These are phyloP conservation scores for Trichoderma gamsii DNA, from an alignment of 495 filamentous ascomycete genomes.

Conservation along the genomic window DNA sequence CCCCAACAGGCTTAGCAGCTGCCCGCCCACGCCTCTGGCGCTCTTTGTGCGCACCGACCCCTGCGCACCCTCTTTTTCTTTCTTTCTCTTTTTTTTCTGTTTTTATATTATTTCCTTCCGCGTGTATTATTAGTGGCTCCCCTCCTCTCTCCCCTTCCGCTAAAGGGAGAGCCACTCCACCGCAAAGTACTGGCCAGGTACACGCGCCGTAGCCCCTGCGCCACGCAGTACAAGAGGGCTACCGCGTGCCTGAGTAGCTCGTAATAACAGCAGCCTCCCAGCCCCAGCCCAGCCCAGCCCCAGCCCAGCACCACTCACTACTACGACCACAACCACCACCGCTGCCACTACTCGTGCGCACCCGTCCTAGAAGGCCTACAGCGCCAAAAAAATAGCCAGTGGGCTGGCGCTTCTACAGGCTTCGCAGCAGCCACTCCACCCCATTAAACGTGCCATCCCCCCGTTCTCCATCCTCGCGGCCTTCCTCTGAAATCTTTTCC, in stretches of 20 bases:
- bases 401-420: not conserved
- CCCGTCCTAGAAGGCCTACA: no score
- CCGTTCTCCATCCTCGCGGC: constrained; percentile 9
- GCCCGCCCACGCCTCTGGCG: constrained; percentile 6
- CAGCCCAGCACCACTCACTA: no score
- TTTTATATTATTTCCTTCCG: not conserved
- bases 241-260: not conserved
- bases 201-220: not conserved
- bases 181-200: not conserved
- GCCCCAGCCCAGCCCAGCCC: no score
- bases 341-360: no score
- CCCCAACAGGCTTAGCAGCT: not conserved
- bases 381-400: not conserved
- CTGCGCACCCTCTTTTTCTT: not conserved
- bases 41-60: constrained; percentile 10
- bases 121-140: constrained; percentile 6
- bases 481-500: constrained; percentile 26
- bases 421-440: not conserved
- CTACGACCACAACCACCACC: no score
- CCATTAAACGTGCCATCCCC: constrained; percentile 15
- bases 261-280: not conserved
- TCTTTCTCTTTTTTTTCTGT: constrained; percentile 1
- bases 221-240: not conserved
- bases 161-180: not conserved
- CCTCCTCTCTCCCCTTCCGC: constrained; percentile 4